Evolutionary conservation across 257 asterid genomes (phyloP).

Genomic region (Solanum tacnaense): DNA sequence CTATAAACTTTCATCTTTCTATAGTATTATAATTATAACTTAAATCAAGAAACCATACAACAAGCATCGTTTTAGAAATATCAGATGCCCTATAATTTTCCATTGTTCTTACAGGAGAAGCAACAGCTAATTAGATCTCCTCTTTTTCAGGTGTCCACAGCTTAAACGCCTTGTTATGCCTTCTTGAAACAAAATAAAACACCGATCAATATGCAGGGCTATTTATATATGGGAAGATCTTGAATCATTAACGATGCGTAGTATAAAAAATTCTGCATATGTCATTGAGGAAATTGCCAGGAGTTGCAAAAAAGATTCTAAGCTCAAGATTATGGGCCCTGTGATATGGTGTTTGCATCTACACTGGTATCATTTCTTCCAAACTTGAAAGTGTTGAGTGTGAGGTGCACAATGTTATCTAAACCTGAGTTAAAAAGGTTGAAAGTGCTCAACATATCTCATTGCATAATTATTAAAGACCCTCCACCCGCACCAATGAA

Average conservation of each 20-base stretch:
- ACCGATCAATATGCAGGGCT: background rate
- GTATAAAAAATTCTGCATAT: background rate
- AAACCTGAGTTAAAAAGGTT: background rate
- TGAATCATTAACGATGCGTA: background rate
- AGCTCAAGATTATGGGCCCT: background rate
- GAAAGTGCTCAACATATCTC: no score
- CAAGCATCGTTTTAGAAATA: background rate
- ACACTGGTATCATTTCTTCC: background rate
- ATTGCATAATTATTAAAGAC: no score
- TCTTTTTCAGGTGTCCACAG: background rate
- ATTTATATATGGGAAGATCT: background rate
- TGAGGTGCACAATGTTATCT: background rate
- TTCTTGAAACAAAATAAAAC: background rate
- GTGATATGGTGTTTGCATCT: no score
- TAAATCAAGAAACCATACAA: background rate
- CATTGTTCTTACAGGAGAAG: background rate
- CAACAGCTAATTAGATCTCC: background rate
- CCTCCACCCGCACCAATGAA: no score
- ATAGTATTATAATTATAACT: background rate
- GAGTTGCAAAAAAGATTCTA: background rate
- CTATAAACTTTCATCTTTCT: background rate
- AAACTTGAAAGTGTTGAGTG: background rate
- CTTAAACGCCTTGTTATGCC: background rate
- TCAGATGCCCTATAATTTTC: background rate
- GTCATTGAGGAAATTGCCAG: background rate